Base-by-base conservation (phyloP, 1,284 basidiomycete genomes). In the Naganishia sp. region DNA sequence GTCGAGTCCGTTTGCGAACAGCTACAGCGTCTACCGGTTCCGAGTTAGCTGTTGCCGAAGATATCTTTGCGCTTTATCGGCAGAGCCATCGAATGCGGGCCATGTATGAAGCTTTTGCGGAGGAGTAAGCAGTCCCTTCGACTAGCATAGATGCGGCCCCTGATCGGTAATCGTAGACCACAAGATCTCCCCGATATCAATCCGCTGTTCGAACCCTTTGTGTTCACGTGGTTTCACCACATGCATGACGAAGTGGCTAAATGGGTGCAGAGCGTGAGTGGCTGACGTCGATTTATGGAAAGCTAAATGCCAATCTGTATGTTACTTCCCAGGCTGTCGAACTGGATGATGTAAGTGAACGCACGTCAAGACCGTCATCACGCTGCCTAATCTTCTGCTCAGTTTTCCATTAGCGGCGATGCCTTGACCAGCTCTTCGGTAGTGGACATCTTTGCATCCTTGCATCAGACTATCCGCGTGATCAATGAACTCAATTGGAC, bases 391-490 rank as follows among this genome's bases (percentile, higher is more conserved):
- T 21, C 79, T 79, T 54, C 18, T 43, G 46, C 52, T 50, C 55
- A 63, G 31, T 67, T 64, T 21, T 36, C 52, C n/a, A 31, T 63
- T 36, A 49, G 60, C 36, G 54, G 49, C 44, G 57, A 56, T 23
- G 90, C 91, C 71, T 89, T 90, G 0, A 92, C 96, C 74, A 95
- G 92, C 74, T 94, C 93, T 45, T 98, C 94, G 0, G 94, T 99
- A 66, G 88, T 94, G 48, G 96, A 99, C 79, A 83, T 99, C 0
- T 97, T 98, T 74, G 93, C 92, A 66, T 97, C 94, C 1, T 84
- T 98, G 67, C 87, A 90, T 66, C 94, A 92, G 74, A 93, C 94
- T 0, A 88, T 95, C 71, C 85, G 87, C 63, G 94, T 96, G 78
- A 81, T 99, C 55, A 85, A 92, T 74, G 89, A 90, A 60, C 83